These are phyloP conservation scores for Anacardium occidentale DNA, from an alignment of 345 rosid genomes.

Conservation along the genomic window DNA sequence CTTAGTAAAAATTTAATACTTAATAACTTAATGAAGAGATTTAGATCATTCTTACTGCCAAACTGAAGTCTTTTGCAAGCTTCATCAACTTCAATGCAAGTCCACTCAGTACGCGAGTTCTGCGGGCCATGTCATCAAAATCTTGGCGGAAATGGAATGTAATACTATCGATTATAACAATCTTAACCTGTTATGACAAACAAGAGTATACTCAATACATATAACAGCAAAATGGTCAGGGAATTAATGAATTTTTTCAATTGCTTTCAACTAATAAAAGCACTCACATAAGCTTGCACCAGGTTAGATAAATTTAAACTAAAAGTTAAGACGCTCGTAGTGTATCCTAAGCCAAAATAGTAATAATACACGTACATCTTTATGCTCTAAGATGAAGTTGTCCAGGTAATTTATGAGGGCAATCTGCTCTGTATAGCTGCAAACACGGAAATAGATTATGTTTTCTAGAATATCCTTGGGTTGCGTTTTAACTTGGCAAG, in stretches of 20 bases:
- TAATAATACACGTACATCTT: slow-evolving; percentile 50
- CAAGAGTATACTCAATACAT: not conserved
- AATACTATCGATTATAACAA: slow-evolving; percentile 76
- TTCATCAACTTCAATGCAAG: slow-evolving; percentile 89
- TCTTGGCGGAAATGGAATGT: slow-evolving; percentile 97
- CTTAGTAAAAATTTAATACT: not conserved
- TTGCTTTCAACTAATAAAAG: not conserved
- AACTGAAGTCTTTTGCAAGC: slow-evolving; percentile 71
- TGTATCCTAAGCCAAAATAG: not conserved
- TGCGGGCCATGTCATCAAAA: slow-evolving; percentile 77
- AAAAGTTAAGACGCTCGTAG: not conserved
- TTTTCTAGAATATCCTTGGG: slow-evolving; percentile 68
- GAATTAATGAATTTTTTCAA: not conserved
- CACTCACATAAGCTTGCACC: not conserved
- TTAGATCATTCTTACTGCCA: slow-evolving; percentile 58
- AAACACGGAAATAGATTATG: slow-evolving; percentile 79
- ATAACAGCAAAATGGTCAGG: not conserved
- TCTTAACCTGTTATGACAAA: slow-evolving; percentile 59
- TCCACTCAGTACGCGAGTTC: slow-evolving; percentile 76
- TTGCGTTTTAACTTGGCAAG: slow-evolving; percentile 44
- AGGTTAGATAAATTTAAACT: not conserved
- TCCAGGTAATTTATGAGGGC: slow-evolving; percentile 75
- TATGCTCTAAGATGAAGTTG: slow-evolving; percentile 72
- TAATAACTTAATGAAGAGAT: not conserved
- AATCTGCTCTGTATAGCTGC: slow-evolving; percentile 86